Base-by-base conservation (phyloP, 1,284 basidiomycete genomes). In the Amylostereum chailletii region DNA sequence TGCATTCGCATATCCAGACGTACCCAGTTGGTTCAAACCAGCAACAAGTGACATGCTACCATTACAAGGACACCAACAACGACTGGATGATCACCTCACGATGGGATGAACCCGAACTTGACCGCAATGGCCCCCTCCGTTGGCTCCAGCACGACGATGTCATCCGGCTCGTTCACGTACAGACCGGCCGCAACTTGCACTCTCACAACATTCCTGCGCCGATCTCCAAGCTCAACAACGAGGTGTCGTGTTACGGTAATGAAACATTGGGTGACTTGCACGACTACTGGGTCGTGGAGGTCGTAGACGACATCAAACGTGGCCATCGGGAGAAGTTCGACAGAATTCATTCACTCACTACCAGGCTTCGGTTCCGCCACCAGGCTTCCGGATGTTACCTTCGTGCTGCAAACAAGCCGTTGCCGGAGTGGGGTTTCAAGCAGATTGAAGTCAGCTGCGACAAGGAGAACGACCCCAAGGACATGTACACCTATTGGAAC, bases 351-450 rank as follows among this genome's bases (percentile, higher is more conserved):
- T 89, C 90, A 32, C 70, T 99, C 51, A 96, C 95, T 26, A 96
- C 94, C 1, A 74, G 92, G 19, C 65, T 99, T 66, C 76, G 95
- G 47, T 85, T 99, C 72, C 77, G 75, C 54, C 94, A 99, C 66
- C 63, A 81, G 50, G 68, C 71, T 36, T 70, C 89, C 8, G 89
- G 88, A 3, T 97, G 94, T 65, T 98, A 98, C 69, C 70, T 99
- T 42, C 79, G 86, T 27, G 94, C 95, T 2, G 89, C 89, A 46
- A 97, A 95, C 63, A 79, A 84, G 1, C 76, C 91, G 42, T 70
- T 99, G 37, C 95, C 96, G 1, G 91, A 96, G 67, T 99, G 95
- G 96, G 95, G 95, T 27, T 99, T 97, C 80, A 98, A 98, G 71
- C 96, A 99, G 71, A 79, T 97, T 52, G 95, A 99, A 66, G 94